Conservation (phyloP, 805 yeast species). For the Candida maltosa region DNA sequence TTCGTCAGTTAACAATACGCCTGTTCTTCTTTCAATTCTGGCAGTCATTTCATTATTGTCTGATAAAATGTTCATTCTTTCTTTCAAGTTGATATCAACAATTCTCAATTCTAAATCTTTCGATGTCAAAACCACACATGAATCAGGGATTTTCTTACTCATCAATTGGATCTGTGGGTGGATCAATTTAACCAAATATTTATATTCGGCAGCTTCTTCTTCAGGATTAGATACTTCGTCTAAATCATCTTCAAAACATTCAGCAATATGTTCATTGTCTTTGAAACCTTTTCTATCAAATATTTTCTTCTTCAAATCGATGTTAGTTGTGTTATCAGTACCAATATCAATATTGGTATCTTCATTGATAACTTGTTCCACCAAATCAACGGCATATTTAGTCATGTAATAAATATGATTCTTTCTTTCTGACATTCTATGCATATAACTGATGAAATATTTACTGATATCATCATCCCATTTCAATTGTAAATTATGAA, state of each 20-base stretch:
- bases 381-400: constrained; percentile 46
- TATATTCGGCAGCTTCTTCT: constrained; percentile 45
- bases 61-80: constrained; percentile 32
- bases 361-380: constrained; percentile 37
- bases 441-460: constrained; percentile 55
- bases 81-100: constrained; percentile 40
- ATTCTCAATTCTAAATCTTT: constrained; percentile 58
- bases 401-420: constrained; percentile 44
- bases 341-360: constrained; percentile 11
- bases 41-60: constrained; percentile 31
- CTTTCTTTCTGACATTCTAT: constrained; percentile 40
- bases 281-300: constrained; percentile 12
- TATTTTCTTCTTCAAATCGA: constrained; percentile 17
- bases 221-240: constrained; percentile 29
- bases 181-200: constrained; percentile 63
- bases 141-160: constrained; percentile 42
- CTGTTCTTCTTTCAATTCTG: constrained; percentile 54
- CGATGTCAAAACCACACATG: constrained; percentile 52
- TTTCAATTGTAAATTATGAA: constrained; percentile 69
- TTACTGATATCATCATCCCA: constrained; percentile 77
- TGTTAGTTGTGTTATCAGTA: constrained; percentile 10
- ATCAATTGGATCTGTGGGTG: constrained; percentile 80
- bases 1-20: constrained; percentile 53
- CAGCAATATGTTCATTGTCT: constrained; percentile 33
- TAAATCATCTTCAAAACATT: constrained; percentile 52